Evolutionary conservation across 805 yeast genomes (phyloP), one percentile per base, ranked within the genome.

Genomic region (Kodamaea restingae): DNA sequence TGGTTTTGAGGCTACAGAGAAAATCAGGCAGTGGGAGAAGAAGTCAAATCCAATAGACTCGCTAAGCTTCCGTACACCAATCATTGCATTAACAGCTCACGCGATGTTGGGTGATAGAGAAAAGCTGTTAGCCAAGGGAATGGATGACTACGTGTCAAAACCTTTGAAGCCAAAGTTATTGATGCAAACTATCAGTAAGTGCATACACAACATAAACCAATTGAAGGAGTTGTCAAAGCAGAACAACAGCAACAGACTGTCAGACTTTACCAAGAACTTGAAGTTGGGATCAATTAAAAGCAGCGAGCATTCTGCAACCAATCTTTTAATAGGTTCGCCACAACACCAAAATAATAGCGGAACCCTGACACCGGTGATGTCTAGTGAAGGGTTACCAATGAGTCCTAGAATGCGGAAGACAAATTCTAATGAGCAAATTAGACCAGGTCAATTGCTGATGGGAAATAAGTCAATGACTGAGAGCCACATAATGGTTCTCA

Each of bases 61-160:
- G 7, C 73, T 81, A 37, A 73, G 84, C 22, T 79, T 82, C 44
- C 73, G 95, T 42, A 83, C 91, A 1, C 95, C 96, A 15, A 87
- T 87, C 50, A 86, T 87, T 52, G 95, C 95, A 2, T 70, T 87
- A 42, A 88, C 95, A 0, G 96, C 95, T 0, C 95, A 87, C 60
- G 96, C 96, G 3, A 88, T 87, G 96, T 70, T 87, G 66, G 96
- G 95, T 35, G 95, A 88, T 60, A 69, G 95, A 37, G 96, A 87
- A 56, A 73, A 84, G 51, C 86, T 95, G 43, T 67, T 87, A 60
- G 84, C 84, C 45, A 88, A 88, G 29, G 95, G 88, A 46, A 87
- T 87, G 96, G 95, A 87, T 60, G 96, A 88, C 57, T 87, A 88
- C 55, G 75, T 87, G 35, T 83, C 93, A 8, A 87, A 87, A 58